Percentiles rank a stretch among this genome's conserved stretches.
These are phyloP conservation scores for Auricularia sp. DNA, from an alignment of 768 basidiomycete species.

Conservation along the genomic window DNA sequence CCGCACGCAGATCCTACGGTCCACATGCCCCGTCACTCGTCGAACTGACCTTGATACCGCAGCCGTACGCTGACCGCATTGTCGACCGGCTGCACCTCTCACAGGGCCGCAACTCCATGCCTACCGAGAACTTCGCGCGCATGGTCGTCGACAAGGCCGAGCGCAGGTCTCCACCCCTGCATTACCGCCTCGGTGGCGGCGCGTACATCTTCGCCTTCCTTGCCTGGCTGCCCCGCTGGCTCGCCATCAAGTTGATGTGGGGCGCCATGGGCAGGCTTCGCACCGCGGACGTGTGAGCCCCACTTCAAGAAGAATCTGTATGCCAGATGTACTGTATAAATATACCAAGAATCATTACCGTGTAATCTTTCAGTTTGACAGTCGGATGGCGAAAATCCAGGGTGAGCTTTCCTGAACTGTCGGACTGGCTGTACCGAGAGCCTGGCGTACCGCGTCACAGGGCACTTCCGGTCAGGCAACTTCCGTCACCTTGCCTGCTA, in stretches of 20 bases:
- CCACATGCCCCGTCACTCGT: not conserved
- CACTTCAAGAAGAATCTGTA: too few species aligned
- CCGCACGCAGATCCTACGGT: not conserved
- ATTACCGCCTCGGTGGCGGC: conserved; percentile 26
- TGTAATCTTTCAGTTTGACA: too few species aligned
- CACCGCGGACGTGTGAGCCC: not conserved
- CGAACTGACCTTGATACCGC: conserved; percentile 3
- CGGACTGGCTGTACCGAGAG: too few species aligned
- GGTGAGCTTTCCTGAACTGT: too few species aligned
- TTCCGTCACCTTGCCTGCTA: too few species aligned
- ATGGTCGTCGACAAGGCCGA: conserved; percentile 37
- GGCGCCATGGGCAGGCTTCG: conserved; percentile 7
- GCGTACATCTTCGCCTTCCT: conserved; percentile 33
- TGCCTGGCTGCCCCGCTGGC: conserved; percentile 40
- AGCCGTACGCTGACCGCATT: conserved; percentile 39
- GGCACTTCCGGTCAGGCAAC: too few species aligned
- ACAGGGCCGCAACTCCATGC: conserved; percentile 39
- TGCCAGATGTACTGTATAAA: too few species aligned
- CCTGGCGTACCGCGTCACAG: too few species aligned
- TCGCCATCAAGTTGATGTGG: conserved; percentile 37
- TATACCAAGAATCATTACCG: too few species aligned
- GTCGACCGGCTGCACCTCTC: conserved; percentile 43
- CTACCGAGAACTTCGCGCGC: conserved; percentile 41
- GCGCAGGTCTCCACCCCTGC: conserved; percentile 4
- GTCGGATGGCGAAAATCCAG: too few species aligned